Evolutionary conservation across 179 eudicot genomes (phyloP).

Genomic region (Patellifolia procumbens): DNA sequence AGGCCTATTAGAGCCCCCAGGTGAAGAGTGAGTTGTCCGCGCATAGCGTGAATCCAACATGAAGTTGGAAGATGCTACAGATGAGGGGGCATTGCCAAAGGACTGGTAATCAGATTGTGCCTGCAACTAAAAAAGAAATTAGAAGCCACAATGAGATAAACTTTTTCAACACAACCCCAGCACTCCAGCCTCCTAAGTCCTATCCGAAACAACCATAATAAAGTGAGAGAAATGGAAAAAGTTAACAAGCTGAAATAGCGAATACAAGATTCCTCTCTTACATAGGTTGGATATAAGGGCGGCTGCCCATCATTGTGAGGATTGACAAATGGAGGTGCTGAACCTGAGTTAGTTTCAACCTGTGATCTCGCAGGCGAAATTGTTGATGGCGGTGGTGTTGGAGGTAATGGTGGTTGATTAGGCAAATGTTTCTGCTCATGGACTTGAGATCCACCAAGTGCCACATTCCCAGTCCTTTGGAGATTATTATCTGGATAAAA

Average conservation of each 20-base stretch:
- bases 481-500: constrained; percentile 43
- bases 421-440: constrained; percentile 56
- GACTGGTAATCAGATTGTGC: constrained; percentile 53
- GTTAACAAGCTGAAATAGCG: not conserved
- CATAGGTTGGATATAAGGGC: constrained; percentile 47
- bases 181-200: not conserved
- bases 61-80: constrained; percentile 35
- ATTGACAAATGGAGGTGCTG: constrained; percentile 51
- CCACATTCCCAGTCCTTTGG: constrained; percentile 43
- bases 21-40: constrained; percentile 52
- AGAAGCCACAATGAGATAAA: not conserved
- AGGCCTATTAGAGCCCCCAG: constrained; percentile 60
- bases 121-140: constrained; percentile 34
- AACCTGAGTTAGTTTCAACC: constrained; percentile 43
- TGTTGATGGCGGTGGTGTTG: constrained; percentile 80
- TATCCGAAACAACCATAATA: not conserved
- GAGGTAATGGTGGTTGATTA: constrained; percentile 92
- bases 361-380: constrained; percentile 57
- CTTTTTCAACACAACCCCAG: not conserved
- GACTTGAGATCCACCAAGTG: constrained; percentile 40
- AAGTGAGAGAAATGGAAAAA: not conserved
- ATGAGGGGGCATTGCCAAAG: constrained; percentile 35
- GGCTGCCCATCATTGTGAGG: constrained; percentile 55
- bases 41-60: constrained; percentile 54
- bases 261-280: constrained; percentile 30